These are phyloP conservation scores for Schizophyllum amplum DNA, from an alignment of 1,284 basidiomycete genomes.

Conservation along the genomic window DNA sequence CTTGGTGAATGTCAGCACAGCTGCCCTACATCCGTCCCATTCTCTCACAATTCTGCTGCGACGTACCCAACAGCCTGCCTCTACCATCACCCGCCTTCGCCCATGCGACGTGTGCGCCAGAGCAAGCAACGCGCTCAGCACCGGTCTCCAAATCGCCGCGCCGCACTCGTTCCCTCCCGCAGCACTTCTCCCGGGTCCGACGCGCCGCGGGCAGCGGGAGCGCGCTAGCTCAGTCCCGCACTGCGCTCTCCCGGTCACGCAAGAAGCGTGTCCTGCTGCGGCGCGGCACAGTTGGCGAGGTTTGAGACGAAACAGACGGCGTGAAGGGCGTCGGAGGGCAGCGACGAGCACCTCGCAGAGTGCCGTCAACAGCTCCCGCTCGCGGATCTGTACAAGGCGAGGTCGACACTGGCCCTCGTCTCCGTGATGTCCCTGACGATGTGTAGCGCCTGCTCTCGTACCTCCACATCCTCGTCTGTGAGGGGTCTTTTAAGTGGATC, in stretches of 20 bases:
- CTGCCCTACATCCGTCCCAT: conserved; percentile 16
- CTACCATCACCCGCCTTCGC: conserved; percentile 24
- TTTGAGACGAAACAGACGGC: conserved; percentile 55
- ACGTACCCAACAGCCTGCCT: conserved; percentile 29
- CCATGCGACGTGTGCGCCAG: conserved; percentile 32
- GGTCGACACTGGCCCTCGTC: conserved; percentile 50
- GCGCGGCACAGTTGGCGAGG: conserved; percentile 47
- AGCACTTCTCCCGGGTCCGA: no score
- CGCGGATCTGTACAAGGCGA: conserved; percentile 48
- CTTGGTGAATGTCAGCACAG: no score
- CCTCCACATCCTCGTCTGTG: conserved; percentile 36
- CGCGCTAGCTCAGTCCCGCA: neutral
- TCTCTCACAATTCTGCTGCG: conserved; percentile 38
- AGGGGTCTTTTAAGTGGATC: conserved; percentile 46
- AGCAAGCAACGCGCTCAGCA: conserved; percentile 47
- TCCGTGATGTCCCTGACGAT: conserved; percentile 58
- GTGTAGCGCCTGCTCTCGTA: conserved; percentile 63
- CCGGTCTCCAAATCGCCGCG: conserved; percentile 49
- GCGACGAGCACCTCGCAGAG: conserved; percentile 36
- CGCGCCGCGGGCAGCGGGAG: no score
- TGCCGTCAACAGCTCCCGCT: conserved; percentile 33
- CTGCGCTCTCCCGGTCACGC: conserved; percentile 40
- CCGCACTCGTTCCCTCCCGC: no score
- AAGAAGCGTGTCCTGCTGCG: conserved; percentile 42
- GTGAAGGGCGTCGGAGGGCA: conserved; percentile 23